phyloP scores from a whole-genome alignment of 176 grass and related monocot genomes.

The Paspalum notatum region DNA sequence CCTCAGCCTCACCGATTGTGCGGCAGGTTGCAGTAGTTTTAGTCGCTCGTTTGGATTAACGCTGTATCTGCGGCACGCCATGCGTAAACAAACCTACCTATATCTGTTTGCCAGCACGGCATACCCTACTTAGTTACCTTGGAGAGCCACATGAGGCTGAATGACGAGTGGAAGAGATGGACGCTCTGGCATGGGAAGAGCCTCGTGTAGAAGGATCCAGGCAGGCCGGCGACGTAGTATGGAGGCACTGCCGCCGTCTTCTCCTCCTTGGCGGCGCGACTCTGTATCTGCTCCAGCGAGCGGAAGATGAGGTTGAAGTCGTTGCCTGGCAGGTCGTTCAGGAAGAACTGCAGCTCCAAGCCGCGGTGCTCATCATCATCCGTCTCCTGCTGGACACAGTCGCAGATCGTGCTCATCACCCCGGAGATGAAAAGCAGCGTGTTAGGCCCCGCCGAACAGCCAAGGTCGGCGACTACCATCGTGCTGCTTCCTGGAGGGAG shows the following conservation, averaged over 20 bases:
- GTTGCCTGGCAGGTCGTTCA: no score
- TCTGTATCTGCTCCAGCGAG: not conserved
- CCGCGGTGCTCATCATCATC: no score
- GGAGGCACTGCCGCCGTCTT: not conserved
- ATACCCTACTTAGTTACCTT: no score
- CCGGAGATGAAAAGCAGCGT: slow-evolving; percentile 36
- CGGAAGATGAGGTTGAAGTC: not conserved
- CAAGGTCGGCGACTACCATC: slow-evolving; percentile 25
- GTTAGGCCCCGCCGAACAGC: slow-evolving; percentile 50
- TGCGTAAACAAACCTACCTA: no score
- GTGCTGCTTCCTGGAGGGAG: not conserved
- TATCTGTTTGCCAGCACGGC: no score
- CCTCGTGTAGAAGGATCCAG: slow-evolving; percentile 43
- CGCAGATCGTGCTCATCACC: slow-evolving; percentile 18
- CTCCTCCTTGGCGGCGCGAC: not conserved
- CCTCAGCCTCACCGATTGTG: no score
- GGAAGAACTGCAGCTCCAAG: no score
- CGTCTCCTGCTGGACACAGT: not conserved
- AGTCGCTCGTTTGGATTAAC: no score
- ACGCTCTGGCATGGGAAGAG: slow-evolving; percentile 48
- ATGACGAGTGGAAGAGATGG: slow-evolving; percentile 62
- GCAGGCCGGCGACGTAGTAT: slow-evolving; percentile 28
- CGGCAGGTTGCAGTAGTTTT: no score
- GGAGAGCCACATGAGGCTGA: slow-evolving; percentile 45
- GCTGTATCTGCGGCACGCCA: no score